These are phyloP conservation scores for Podospora tetraspora DNA, from an alignment of 495 filamentous ascomycete genomes.

Conservation along the genomic window DNA sequence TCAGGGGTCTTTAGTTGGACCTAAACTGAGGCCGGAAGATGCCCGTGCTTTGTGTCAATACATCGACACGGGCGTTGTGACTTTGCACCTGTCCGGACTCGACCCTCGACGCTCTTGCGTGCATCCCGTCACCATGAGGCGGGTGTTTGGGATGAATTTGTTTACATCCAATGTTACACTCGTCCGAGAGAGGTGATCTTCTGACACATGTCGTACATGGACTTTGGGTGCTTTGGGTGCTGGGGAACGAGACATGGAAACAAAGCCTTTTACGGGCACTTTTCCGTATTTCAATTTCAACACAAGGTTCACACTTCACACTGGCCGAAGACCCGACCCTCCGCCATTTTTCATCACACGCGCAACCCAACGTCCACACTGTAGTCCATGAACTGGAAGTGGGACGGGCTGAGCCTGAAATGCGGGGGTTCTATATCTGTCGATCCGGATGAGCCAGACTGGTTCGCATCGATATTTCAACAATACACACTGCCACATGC, in stretches of 20 bases:
- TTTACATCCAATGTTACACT: not conserved
- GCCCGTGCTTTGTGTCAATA: not conserved
- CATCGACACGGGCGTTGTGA: not conserved
- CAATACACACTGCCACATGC: not conserved
- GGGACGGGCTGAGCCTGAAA: not conserved
- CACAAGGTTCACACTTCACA: not conserved
- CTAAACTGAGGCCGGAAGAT: not conserved
- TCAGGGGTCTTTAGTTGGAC: slow-evolving; percentile 1
- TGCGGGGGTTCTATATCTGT: not conserved
- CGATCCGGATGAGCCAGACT: not conserved
- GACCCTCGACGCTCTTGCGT: not conserved
- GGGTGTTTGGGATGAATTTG: not conserved
- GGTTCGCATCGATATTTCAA: not conserved
- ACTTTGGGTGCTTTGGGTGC: not conserved
- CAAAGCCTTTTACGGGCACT: not conserved
- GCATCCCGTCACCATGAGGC: not conserved
- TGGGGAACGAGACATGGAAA: not conserved
- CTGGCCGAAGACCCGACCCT: not conserved
- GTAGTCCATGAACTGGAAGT: not conserved
- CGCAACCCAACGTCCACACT: too few relatives aligned
- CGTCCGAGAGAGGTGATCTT: not conserved
- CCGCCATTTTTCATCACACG: too few relatives aligned
- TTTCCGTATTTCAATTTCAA: not conserved
- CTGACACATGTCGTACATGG: not conserved
- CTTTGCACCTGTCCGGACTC: not conserved